These are phyloP conservation scores for Phytophthora sp. DNA, from an alignment of 352 stramenopile species.

Conservation along the genomic window DNA sequence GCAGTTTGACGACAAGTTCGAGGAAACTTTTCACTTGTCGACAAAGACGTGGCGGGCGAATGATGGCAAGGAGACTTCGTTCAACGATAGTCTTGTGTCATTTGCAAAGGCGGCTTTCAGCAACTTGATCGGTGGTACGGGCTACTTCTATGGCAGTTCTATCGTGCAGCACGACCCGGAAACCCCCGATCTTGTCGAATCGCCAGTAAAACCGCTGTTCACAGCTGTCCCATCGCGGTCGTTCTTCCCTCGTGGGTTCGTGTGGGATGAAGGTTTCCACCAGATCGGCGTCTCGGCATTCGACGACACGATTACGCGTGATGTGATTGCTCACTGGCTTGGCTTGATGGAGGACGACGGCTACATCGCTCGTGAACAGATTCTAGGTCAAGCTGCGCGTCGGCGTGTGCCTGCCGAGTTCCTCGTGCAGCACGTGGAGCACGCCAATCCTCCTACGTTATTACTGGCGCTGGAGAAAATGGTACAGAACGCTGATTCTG, in stretches of 20 bases:
- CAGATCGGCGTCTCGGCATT: conserved; percentile 86
- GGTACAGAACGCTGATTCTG: conserved; percentile 33
- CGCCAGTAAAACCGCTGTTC: conserved; percentile 67
- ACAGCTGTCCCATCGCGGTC: conserved; percentile 92
- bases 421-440: conserved; percentile 88
- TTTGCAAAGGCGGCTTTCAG: conserved; percentile 89
- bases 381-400: conserved; percentile 72
- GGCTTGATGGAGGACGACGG: conserved; percentile 84
- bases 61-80: conserved; percentile 29
- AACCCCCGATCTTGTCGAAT: conserved; percentile 46
- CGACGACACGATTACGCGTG: conserved; percentile 68
- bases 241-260: conserved; percentile 94
- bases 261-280: conserved; percentile 97
- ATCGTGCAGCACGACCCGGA: conserved; percentile 67
- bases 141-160: conserved; percentile 91
- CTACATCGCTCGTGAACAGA: conserved; percentile 94
- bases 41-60: conserved; percentile 35
- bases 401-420: conserved; percentile 89
- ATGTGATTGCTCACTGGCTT: conserved; percentile 92
- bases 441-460: conserved; percentile 93
- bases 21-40: conserved; percentile 56
- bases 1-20: conserved; percentile 68
- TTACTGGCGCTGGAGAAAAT: conserved; percentile 88
- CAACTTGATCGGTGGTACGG: conserved; percentile 89
- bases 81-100: conserved; percentile 62